Base-by-base conservation (phyloP, 2,329 filamentous ascomycete genomes). In the Paraphoma chrysanthemicola region DNA sequence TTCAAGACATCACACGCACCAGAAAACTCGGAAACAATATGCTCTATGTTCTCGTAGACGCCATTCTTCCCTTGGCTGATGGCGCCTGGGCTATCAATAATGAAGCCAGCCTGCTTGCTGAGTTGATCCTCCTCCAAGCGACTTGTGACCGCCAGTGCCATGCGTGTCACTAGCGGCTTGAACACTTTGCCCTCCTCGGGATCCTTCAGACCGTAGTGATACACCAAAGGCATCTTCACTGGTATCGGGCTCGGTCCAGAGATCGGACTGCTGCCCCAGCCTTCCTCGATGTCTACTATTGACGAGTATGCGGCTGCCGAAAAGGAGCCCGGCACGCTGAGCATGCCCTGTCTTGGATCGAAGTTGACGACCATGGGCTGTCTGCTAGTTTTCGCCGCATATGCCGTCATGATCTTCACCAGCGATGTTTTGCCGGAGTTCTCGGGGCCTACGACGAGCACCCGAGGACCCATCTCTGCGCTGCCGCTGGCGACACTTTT, bases 191-290 rank as follows among this genome's bases (percentile, higher is more conserved):
- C 82, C 48, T 92, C 90, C 65, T 92, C 89, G 0, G 92, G 86
- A 59, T 83, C 87, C 50, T 86, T 83, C 60, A 90, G 82, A 14
- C 95, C 94, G 75, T 91, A 96, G 77, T 93, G 92, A 73, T 97
- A 96, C 29, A 94, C 92, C 51, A 99, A 80, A 5, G 95, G 95
- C 67, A 97, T 83, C 81, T 97, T 98, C 50, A 97, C 92, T 0
- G 94, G 93, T 16, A 96, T 88, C 0, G 88, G 86, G 66, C 90
- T 95, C 0, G 95, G 93, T 0, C 94, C 95, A 63, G 91, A 96
- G 68, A 93, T 96, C 0, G 94, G 93, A 66, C 92, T 93, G 64
- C 86, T 92, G 9, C 95, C 95, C 88, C 93, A 97, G 7, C 91
- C 92, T 59, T 92, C 89, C 69, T 94, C 91, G 1, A 96, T 84